Percentiles rank a stretch among this genome's conserved stretches.
These are phyloP conservation scores for Microcera coccophila DNA, from an alignment of 2,329 filamentous ascomycete genomes.

Conservation along the genomic window DNA sequence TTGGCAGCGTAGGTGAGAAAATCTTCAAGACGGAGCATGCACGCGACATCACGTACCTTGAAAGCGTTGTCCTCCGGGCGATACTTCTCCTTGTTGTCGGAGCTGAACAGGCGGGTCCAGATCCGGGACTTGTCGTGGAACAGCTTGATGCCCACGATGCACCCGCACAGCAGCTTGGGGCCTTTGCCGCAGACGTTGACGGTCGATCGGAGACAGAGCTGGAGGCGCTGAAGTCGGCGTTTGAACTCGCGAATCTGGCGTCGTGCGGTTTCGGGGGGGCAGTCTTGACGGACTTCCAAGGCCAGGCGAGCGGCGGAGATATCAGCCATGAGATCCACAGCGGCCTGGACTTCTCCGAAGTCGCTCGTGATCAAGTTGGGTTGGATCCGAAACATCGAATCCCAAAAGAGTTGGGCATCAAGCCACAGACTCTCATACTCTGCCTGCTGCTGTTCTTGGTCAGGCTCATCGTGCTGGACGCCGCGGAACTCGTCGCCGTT, in stretches of 20 bases:
- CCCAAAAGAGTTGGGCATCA: constrained; percentile 12
- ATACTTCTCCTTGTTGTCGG: neutral
- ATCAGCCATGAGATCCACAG: constrained; percentile 15
- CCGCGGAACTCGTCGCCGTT: constrained; percentile 2
- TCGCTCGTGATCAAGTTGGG: constrained; percentile 10
- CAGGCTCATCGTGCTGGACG: neutral
- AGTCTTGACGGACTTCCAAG: neutral
- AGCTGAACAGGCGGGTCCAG: constrained; percentile 12
- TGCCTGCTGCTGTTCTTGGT: constrained; percentile 1
- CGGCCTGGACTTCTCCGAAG: constrained; percentile 1
- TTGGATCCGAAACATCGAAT: constrained; percentile 14
- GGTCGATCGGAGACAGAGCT: constrained; percentile 4
- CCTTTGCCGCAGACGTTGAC: constrained; percentile 9
- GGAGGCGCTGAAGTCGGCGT: constrained; percentile 8
- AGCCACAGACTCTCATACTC: constrained; percentile 12
- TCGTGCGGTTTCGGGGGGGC: neutral
- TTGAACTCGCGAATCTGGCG: constrained; percentile 4
- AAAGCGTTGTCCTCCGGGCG: constrained; percentile 2
- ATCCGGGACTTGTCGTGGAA: constrained; percentile 10
- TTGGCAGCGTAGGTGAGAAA: constrained; percentile 7
- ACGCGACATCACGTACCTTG: constrained; percentile 11
- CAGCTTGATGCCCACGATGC: constrained; percentile 8
- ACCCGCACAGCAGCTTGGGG: constrained; percentile 12
- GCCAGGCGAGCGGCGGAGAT: constrained; percentile 1
- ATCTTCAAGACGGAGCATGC: constrained; percentile 14